A percentile compares a stretch with the other conserved stretches of the same genome.
Conservation (phyloP, 2,329 filamentous ascomycete genomes). For the Didymella sp. region DNA sequence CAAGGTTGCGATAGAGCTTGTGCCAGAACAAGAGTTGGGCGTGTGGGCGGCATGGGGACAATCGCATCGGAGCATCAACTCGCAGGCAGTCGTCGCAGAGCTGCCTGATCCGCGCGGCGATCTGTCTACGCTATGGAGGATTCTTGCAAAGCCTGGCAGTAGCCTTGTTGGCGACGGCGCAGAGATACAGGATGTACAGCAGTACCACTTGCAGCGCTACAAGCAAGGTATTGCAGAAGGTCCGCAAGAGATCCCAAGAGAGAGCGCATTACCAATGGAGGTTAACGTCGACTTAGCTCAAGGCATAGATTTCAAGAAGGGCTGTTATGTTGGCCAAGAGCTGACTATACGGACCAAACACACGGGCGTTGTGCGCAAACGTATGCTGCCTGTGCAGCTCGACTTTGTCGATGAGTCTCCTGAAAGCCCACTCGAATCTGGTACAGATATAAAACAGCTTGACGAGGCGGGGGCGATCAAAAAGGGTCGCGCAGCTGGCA, state of each 20-base stretch:
- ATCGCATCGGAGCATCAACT: conserved; percentile 13
- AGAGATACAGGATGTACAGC: conserved; percentile 43
- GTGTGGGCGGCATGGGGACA: conserved; percentile 78
- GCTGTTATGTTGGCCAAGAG: conserved; percentile 96
- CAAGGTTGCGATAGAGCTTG: conserved; percentile 70
- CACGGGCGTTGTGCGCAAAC: conserved; percentile 89
- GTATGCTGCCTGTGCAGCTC: conserved; percentile 80
- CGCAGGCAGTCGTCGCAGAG: conserved; percentile 15
- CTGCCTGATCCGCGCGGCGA: conserved; percentile 35
- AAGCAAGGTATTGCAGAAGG: conserved; percentile 85
- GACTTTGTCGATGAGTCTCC: conserved; percentile 54
- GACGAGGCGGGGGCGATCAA: conserved; percentile 51
- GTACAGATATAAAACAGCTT: conserved; percentile 62
- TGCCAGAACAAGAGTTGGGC: conserved; percentile 66
- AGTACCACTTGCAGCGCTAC: conserved; percentile 80
- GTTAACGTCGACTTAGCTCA: conserved; percentile 86
- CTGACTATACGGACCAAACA: conserved; percentile 95
- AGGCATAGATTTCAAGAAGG: conserved; percentile 91
- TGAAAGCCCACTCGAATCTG: conserved; percentile 38
- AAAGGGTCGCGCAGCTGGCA: conserved; percentile 74
- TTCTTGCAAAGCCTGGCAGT: conserved; percentile 12
- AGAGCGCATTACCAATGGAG: conserved; percentile 81
- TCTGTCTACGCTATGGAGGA: conserved; percentile 16
- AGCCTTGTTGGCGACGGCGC: conserved; percentile 6
- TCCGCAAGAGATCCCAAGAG: conserved; percentile 74